A percentile compares a stretch with the other conserved stretches of the same genome.
These are phyloP conservation scores for Firmiana major DNA, from an alignment of 345 rosid genomes.

Conservation along the genomic window DNA sequence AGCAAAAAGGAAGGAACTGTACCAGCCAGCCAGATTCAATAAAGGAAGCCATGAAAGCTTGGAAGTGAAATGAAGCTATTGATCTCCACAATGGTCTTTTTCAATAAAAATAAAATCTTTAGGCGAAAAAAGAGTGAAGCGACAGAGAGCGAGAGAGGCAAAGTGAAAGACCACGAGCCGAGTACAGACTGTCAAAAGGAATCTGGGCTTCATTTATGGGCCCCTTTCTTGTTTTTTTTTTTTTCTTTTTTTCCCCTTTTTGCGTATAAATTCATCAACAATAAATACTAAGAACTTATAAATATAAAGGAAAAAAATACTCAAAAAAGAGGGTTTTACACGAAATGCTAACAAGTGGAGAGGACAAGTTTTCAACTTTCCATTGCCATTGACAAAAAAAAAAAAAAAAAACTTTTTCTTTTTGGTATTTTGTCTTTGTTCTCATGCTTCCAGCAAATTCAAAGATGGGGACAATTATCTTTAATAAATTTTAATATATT, in stretches of 20 bases:
- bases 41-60: conserved; percentile 56
- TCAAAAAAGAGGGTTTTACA: not conserved
- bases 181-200: conserved; percentile 18
- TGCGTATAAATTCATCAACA: not conserved
- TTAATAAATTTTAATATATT: no score
- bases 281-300: not conserved
- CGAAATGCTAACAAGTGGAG: not conserved
- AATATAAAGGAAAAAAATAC: not conserved
- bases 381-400: not conserved
- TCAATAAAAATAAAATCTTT: not conserved
- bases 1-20: conserved; percentile 17
- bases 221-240: not conserved
- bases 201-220: conserved; percentile 11
- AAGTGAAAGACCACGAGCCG: not conserved
- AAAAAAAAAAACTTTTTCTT: no score
- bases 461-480: no score
- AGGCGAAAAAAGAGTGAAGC: not conserved
- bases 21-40: conserved; percentile 88
- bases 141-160: conserved; percentile 13
- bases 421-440: no score
- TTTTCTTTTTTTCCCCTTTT: no score
- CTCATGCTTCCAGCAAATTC: no score
- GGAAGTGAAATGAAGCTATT: not conserved
- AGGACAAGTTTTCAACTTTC: not conserved
- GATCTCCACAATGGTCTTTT: conserved; percentile 1